Base-by-base conservation (phyloP, 192 early-diverging fungal genomes). In the Entomortierella lignicola region DNA sequence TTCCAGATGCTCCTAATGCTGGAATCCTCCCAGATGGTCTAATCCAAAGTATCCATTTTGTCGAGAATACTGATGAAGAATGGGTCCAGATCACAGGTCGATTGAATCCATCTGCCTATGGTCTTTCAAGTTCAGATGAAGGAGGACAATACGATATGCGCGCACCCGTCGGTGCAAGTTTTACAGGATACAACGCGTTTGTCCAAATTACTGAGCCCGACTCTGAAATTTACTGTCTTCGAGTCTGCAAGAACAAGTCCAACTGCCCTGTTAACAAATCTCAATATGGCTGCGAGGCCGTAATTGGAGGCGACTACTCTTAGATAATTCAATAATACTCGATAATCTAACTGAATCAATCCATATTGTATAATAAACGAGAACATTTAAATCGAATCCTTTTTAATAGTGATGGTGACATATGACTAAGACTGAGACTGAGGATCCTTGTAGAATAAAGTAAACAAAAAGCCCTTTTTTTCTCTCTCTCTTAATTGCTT, bases 11-110 rank as follows among this genome's bases (percentile, higher is more conserved):
- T n/a, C 52, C 66, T 31, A 60, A 60, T 21, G 72, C 84, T 34
- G 50, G 64, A 21, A 77, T 52, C 26, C 50, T 85, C 30, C 62
- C 72, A 8, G 21, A 17, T 11, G 81, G 79, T 26, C 67, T 85
- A 29, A 81, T 85, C 59, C 59, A 77, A 48, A 77, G 74, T 5
- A 70, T 80, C 30, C 77, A 85, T 57, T 83, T 72, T 53, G 77
- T 81, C 25, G 54, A 58, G 20, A 82, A 77, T 27, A 77, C 66
- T 23, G 55, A 58, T 2, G 2, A 25, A 20, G 20, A 27, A 17
- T 84, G 64, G 25, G 77, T 84, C 11, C 83, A 84, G 55, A 69
- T 84, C 26, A 81, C 72, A 31, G 83, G 83, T 25, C 20, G 27
- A 8, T 67, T 84, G 30, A 43, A 74, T 30, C 53, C 65, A 26